These are phyloP conservation scores for Salisapilia sapeloensis DNA, from an alignment of 352 stramenopile species.

Conservation along the genomic window DNA sequence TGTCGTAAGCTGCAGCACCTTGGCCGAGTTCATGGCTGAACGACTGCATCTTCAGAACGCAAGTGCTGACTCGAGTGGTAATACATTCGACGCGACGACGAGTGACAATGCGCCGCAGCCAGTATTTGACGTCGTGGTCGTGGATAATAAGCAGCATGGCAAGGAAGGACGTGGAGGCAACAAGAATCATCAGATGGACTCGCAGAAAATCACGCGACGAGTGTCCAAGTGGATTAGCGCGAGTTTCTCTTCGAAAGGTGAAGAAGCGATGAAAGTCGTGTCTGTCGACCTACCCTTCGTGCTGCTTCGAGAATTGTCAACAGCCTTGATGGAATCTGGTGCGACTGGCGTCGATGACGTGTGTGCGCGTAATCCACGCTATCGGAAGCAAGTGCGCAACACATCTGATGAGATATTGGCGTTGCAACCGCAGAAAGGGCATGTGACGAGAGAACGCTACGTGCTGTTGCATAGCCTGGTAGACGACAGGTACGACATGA, in stretches of 20 bases:
- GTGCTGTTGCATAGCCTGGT: conserved; percentile 67
- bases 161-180: conserved; percentile 56
- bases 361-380: conserved; percentile 34
- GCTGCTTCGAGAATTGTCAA: conserved; percentile 67
- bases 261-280: conserved; percentile 72
- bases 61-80: too few relatives aligned
- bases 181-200: conserved; percentile 43
- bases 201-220: conserved; percentile 61
- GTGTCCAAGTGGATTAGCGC: conserved; percentile 78
- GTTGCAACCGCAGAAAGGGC: conserved; percentile 24
- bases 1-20: conserved; percentile 35
- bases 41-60: too few relatives aligned
- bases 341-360: conserved; percentile 31
- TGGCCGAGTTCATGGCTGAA: conserved; percentile 52
- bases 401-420: conserved; percentile 57
- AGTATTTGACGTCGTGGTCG: conserved; percentile 59
- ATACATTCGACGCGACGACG: conserved; percentile 3
- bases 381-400: conserved; percentile 71
- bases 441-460: conserved; percentile 45
- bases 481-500: conserved; percentile 77
- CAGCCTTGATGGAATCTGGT: conserved; percentile 58
- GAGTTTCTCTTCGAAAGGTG: conserved; percentile 49
- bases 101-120: conserved; percentile 16
- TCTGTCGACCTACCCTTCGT: conserved; percentile 68
- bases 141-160: conserved; percentile 43